A percentile compares a stretch with the other conserved stretches of the same genome.
phyloP scores from a whole-genome alignment of 306 rosid species.

The Pyrus communis region DNA sequence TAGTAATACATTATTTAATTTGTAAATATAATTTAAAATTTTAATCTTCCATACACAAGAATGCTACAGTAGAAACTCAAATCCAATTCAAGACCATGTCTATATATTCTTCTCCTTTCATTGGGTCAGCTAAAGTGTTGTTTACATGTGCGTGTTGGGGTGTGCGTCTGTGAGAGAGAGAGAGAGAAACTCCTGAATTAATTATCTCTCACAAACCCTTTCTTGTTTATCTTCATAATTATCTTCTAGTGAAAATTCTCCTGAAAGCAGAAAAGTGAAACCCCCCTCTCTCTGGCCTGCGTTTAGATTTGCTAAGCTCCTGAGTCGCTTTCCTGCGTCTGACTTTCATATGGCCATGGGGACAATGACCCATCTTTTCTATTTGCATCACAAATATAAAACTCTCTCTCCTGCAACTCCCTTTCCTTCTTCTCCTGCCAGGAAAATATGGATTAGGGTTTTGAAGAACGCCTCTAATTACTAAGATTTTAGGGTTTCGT shows the following conservation, averaged over 20 bases:
- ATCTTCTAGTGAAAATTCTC: neutral
- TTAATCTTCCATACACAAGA: no score
- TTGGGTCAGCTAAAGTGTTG: neutral
- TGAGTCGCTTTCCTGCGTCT: slow-evolving; percentile 33
- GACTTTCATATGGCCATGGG: slow-evolving; percentile 34
- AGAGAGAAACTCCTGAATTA: neutral
- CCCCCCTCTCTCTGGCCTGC: neutral
- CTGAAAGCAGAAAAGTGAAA: neutral
- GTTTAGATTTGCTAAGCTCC: slow-evolving; percentile 23
- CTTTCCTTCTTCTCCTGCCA: slow-evolving; percentile 7
- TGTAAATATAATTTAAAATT: no score
- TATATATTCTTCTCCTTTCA: neutral
- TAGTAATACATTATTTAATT: no score
- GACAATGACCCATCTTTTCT: slow-evolving; percentile 31
- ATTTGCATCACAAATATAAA: neutral
- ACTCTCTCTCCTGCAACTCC: slow-evolving; percentile 7
- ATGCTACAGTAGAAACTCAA: neutral
- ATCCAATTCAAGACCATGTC: neutral
- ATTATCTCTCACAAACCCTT: neutral
- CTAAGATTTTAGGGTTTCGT: neutral
- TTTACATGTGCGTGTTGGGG: neutral
- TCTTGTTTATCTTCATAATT: neutral
- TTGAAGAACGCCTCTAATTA: neutral
- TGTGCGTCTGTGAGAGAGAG: neutral
- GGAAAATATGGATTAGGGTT: slow-evolving; percentile 19